phyloP scores from a whole-genome alignment of 2,329 filamentous ascomycete genomes.

The Colletotrichum lindemuthianum region DNA sequence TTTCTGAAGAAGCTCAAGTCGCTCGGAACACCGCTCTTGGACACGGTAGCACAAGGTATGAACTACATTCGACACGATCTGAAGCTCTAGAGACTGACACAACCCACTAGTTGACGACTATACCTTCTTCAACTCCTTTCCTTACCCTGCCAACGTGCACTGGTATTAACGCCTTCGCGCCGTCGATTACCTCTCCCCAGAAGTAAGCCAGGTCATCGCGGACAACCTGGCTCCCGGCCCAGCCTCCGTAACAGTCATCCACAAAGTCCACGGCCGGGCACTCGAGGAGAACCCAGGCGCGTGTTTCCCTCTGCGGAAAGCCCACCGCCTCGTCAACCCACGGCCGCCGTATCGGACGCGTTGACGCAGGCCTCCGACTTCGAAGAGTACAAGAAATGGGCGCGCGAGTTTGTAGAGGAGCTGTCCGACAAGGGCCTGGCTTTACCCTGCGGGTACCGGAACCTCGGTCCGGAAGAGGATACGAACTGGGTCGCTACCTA shows the following conservation, averaged over 20 bases:
- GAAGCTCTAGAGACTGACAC: background rate
- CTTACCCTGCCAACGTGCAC: background rate
- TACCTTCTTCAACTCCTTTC: slow-evolving; percentile 12
- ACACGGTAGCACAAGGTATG: slow-evolving; percentile 25
- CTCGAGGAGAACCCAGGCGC: slow-evolving; percentile 12
- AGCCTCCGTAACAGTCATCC: slow-evolving; percentile 16
- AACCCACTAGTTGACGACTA: slow-evolving; percentile 18
- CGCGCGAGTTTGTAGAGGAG: slow-evolving; percentile 40
- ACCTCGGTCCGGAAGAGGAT: slow-evolving; percentile 27
- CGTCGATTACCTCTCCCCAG: slow-evolving; percentile 5
- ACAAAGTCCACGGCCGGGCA: slow-evolving; percentile 21
- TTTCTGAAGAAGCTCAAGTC: slow-evolving; percentile 22
- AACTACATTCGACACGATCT: background rate
- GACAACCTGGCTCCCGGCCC: slow-evolving; percentile 5
- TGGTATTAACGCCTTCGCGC: slow-evolving; percentile 13
- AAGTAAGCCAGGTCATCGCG: slow-evolving; percentile 1
- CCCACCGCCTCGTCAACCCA: slow-evolving; percentile 41
- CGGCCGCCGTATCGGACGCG: slow-evolving; percentile 39
- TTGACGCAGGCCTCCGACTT: slow-evolving; percentile 40
- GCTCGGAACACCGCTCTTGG: slow-evolving; percentile 18
- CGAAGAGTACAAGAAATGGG: slow-evolving; percentile 37
- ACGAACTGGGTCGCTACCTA: slow-evolving; percentile 43
- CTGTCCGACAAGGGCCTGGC: slow-evolving; percentile 45
- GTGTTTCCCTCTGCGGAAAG: slow-evolving; percentile 44
- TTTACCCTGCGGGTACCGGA: slow-evolving; percentile 39